A percentile compares a stretch with the other conserved stretches of the same genome.
phyloP scores from a whole-genome alignment of 129 eudicot genomes.

The Pittosporum tobira region DNA sequence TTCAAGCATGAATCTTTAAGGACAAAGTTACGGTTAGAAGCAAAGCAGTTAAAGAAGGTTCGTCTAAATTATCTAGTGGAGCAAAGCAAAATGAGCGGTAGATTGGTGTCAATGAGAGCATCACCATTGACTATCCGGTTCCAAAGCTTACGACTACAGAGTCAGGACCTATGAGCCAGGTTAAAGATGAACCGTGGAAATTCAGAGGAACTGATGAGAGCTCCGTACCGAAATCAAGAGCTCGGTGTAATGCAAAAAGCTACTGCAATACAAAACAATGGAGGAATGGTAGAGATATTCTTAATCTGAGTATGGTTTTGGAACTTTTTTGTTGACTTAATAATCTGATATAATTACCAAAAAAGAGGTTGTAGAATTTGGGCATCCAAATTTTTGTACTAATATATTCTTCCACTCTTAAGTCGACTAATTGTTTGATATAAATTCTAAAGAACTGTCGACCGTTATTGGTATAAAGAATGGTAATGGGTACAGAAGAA shows the following conservation, averaged over 20 bases:
- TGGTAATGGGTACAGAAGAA: too few relatives aligned
- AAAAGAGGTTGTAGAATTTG: too few relatives aligned
- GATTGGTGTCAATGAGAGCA: constrained; percentile 5
- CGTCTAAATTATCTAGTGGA: constrained; percentile 10
- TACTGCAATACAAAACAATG: constrained; percentile 14
- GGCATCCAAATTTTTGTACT: too few relatives aligned
- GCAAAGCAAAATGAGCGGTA: not conserved
- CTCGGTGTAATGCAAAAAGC: constrained; percentile 9
- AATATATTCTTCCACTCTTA: too few relatives aligned
- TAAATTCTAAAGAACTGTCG: too few relatives aligned
- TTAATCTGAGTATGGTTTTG: too few relatives aligned
- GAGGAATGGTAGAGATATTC: too few relatives aligned
- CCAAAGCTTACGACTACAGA: constrained; percentile 1
- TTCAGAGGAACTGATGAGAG: constrained; percentile 10
- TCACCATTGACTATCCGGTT: constrained; percentile 1
- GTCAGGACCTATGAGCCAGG: constrained; percentile 3
- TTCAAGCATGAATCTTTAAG: constrained; percentile 3
- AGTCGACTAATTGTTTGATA: too few relatives aligned
- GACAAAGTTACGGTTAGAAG: not conserved
- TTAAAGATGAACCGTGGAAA: constrained; percentile 3
- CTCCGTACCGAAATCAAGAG: constrained; percentile 6
- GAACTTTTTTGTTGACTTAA: too few relatives aligned
- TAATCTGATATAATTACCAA: too few relatives aligned
- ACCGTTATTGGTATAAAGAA: too few relatives aligned
- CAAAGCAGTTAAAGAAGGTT: not conserved